Percentiles rank a stretch among this genome's conserved stretches.
Evolutionary conservation across 2,329 filamentous ascomycete genomes (phyloP).

Genomic region (Tothia fuscella): DNA sequence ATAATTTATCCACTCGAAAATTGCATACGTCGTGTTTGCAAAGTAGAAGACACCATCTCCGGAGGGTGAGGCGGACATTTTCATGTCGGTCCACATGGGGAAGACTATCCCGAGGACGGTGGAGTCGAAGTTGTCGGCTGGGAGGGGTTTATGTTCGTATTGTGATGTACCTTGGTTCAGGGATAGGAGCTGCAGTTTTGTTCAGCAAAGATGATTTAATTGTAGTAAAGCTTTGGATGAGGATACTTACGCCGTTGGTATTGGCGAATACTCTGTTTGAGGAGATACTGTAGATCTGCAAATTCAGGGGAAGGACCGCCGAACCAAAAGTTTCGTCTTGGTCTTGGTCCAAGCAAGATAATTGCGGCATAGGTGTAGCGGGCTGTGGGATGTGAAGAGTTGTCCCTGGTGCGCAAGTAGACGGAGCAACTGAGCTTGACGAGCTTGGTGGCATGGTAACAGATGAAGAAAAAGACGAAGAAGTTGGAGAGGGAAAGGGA

Average conservation of each 20-base stretch:
- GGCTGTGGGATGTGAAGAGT: background rate
- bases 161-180: background rate
- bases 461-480: background rate
- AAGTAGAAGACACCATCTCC: background rate
- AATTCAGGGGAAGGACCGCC: background rate
- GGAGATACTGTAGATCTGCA: background rate
- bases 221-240: background rate
- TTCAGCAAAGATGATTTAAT: background rate
- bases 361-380: background rate
- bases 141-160: background rate
- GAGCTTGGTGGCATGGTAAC: background rate
- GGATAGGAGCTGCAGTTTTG: background rate
- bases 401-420: background rate
- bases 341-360: background rate
- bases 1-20: background rate
- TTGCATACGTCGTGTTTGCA: background rate
- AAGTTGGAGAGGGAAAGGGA: background rate
- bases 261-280: background rate
- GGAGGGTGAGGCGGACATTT: background rate
- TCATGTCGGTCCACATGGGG: background rate
- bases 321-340: background rate
- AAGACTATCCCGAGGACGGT: background rate
- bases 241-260: background rate
- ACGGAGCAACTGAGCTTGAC: background rate
- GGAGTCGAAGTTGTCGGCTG: background rate